Conservation (phyloP, 768 basidiomycete genomes). For the Epithele typhae region DNA sequence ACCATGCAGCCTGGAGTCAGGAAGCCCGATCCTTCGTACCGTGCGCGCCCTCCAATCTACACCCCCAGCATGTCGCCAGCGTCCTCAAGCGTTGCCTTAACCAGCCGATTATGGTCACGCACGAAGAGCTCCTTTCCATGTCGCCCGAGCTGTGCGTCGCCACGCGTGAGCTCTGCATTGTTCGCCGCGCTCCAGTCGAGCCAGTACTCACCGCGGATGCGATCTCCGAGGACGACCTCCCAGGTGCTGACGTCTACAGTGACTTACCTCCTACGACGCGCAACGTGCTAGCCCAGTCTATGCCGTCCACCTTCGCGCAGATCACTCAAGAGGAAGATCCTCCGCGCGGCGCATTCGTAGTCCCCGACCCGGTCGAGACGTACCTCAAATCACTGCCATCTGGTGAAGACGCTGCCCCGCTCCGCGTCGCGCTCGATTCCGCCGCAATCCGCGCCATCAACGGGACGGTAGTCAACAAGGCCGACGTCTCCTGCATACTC, state of each 20-base stretch:
- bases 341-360: constrained; percentile 6
- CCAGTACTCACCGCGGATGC: too few species aligned
- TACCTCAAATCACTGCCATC: constrained; percentile 1
- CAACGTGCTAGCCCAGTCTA: too few species aligned
- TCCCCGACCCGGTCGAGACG: constrained; percentile 10
- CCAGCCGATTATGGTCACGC: not conserved
- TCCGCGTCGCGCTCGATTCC: constrained; percentile 10
- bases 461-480: constrained; percentile 5
- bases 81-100: constrained; percentile 6
- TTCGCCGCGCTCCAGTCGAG: too few species aligned
- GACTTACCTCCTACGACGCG: too few species aligned
- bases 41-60: not conserved
- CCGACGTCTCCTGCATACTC: constrained; percentile 12
- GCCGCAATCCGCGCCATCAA: constrained; percentile 14
- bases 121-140: constrained; percentile 2
- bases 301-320: too few species aligned
- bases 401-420: not conserved
- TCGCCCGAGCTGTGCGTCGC: not conserved
- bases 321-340: not conserved
- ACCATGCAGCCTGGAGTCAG: not conserved
- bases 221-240: too few species aligned
- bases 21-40: constrained; percentile 6
- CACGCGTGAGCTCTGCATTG: too few species aligned
- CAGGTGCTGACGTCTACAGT: too few species aligned
- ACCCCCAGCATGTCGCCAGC: constrained; percentile 2